These are phyloP conservation scores for Neltuma alba DNA, from an alignment of 306 rosid genomes.

Conservation along the genomic window DNA sequence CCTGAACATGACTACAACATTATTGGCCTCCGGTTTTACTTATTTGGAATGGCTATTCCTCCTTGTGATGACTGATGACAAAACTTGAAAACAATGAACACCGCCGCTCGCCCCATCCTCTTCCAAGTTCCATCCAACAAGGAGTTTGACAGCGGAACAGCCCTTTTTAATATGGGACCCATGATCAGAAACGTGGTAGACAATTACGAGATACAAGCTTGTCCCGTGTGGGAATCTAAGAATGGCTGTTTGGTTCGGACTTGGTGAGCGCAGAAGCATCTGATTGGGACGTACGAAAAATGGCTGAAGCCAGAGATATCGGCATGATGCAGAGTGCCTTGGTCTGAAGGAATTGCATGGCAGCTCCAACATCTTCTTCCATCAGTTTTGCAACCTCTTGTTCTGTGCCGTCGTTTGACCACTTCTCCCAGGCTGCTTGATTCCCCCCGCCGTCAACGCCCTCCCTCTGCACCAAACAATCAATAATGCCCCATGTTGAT, in stretches of 20 bases:
- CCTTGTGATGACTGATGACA: slow-evolving; percentile 52
- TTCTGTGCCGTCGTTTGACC: slow-evolving; percentile 96
- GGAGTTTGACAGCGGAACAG: slow-evolving; percentile 35
- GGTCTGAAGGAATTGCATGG: slow-evolving; percentile 96
- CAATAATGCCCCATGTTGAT: neutral
- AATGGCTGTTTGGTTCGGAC: slow-evolving; percentile 77
- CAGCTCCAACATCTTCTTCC: slow-evolving; percentile 99
- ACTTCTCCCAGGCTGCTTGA: slow-evolving; percentile 85
- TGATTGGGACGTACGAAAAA: slow-evolving; percentile 72
- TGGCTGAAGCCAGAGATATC: slow-evolving; percentile 91
- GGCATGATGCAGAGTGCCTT: slow-evolving; percentile 99
- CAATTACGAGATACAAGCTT: neutral
- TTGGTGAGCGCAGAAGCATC: slow-evolving; percentile 59
- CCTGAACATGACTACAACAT: slow-evolving; percentile 48
- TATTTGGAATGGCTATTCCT: slow-evolving; percentile 41
- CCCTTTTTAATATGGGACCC: slow-evolving; percentile 36
- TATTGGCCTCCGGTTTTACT: slow-evolving; percentile 45
- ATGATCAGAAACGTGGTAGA: slow-evolving; percentile 14
- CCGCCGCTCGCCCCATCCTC: slow-evolving; percentile 39
- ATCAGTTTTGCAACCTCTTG: slow-evolving; percentile 93
- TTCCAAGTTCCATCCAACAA: slow-evolving; percentile 32
- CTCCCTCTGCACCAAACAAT: slow-evolving; percentile 56
- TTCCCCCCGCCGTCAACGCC: slow-evolving; percentile 62
- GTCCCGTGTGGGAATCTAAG: slow-evolving; percentile 42
- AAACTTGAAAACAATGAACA: slow-evolving; percentile 39